Evolutionary conservation across 495 filamentous ascomycete species (phyloP), one percentile per base, ranked within the genome.

Genomic region (Mytilinidion resinicola): DNA sequence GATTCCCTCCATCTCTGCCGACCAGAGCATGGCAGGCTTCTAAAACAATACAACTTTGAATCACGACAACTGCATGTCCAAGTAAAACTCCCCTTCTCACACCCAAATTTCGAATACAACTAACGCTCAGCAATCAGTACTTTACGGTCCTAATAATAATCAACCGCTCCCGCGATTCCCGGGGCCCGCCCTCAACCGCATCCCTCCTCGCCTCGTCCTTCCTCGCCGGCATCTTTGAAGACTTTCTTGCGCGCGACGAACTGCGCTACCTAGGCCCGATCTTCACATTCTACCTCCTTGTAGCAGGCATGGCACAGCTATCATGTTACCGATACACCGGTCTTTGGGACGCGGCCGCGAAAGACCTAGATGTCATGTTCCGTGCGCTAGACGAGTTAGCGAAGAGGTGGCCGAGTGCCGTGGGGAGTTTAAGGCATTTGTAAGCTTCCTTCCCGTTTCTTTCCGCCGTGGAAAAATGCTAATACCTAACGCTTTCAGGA

Each of bases 181-280:
- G 57, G 30, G 30, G 43, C 10, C 39, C 59, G 3, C 59, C 63
- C 0, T 65, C 63, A 1, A 59, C 57, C 1, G 59, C 59, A 34
- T 58, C 63, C 3, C 37, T 65, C 7, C 55, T 65, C 10, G 63
- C 63, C 9, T 62, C 63, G 0, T 65, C 63, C 12, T 65, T 58
- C 38, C 25, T 65, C 12, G 63, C 59, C 44, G 60, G 63, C 9
- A 66, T 66, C 11, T 66, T 63, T 39, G 63, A 66, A 57, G 60
- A 63, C 38, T 66, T 66, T 38, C 49, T 66, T 51, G 60, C 60
- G 14, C 55, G 63, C 19, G 63, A 66, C 49, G 63, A 66, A 38
- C 46, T 66, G 6, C 63, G 63, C 11, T 63, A 48, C 43, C 36
- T 66, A 14, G 63, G 60, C 0, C 63, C 63, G 0, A 63, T 66